Evolutionary conservation across 768 basidiomycete species (phyloP), one percentile per base, ranked within the genome.

Genomic region (Pleurotus cornucopiae): DNA sequence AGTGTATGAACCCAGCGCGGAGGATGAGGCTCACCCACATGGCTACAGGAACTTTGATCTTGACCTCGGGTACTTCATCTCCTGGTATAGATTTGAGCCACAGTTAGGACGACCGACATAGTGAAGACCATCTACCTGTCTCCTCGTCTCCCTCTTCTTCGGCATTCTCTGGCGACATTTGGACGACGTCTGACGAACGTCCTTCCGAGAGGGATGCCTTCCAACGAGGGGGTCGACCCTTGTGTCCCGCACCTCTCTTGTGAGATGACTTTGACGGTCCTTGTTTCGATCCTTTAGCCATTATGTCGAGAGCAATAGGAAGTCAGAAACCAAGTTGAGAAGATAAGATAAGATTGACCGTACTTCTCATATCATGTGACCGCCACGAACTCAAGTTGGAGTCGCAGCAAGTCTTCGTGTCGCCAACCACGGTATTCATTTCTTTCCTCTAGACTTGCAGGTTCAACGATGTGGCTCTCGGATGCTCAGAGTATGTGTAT

Each of bases 21-120:
- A 11, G 47, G 7, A n/a, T 48, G 18, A 45, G 46, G 77, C 94
- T 70, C 56, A 89, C 94, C 95, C 95, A 98, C 95, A 98, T 98
- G 37, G 92, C 94, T 3, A 97, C 86, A 2, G 93, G 92, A 9
- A 97, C 83, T 16, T 78, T 72, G 39, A 84, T 83, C 40, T 57
- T 38, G 51, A 53, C 30, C 4, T n/a, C 21, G 58, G 83, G 83
- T 5, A 85, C 73, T 1, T 78, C 79, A 58, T 84, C 85, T 5
- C 81, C 82, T 6, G 88, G 85, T 11, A 11, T 11, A 3, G 5
- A 2, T 9, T 34, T 34, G 3, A 34, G 30, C 30, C 11, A 11
- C 30, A 11, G 30, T 2, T 3, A 11, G 0, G 2, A 11, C 4
- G 7, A 11, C 30, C 30, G 30, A 3, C 30, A 2, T 34, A 11